Percentiles rank a stretch among this genome's conserved stretches.
phyloP scores from a whole-genome alignment of 768 basidiomycete species.

The Sarcodon aspratus region DNA sequence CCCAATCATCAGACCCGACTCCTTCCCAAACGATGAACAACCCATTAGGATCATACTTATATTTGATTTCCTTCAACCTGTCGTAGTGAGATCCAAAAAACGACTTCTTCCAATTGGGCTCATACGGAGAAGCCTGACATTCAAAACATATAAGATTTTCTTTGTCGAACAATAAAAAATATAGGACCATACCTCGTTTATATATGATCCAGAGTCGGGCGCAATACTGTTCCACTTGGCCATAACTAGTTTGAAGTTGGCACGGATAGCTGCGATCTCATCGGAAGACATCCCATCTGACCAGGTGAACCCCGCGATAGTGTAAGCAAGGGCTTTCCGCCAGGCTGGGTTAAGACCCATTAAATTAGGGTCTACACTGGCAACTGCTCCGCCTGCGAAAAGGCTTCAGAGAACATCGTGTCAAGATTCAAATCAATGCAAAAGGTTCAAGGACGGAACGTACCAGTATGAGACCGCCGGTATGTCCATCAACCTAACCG shows the following conservation, averaged over 20 bases:
- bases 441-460: neutral
- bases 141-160: neutral
- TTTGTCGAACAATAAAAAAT: neutral
- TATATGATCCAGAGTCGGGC: slow-evolving; percentile 27
- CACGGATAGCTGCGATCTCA: slow-evolving; percentile 9
- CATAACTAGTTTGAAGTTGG: slow-evolving; percentile 10
- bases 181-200: slow-evolving; percentile 30
- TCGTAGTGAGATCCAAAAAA: slow-evolving; percentile 32
- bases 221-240: slow-evolving; percentile 19
- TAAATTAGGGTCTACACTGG: slow-evolving; percentile 22
- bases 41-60: slow-evolving; percentile 28
- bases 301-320: slow-evolving; percentile 12
- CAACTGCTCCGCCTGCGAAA: slow-evolving; percentile 33
- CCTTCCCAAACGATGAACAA: slow-evolving; percentile 16
- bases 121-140: slow-evolving; percentile 29
- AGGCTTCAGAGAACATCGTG: slow-evolving; percentile 16
- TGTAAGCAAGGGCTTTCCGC: slow-evolving; percentile 24
- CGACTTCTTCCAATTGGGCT: slow-evolving; percentile 26
- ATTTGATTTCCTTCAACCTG: slow-evolving; percentile 29
- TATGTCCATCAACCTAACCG: slow-evolving; percentile 5
- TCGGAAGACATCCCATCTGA: slow-evolving; percentile 7
- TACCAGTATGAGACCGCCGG: slow-evolving; percentile 5
- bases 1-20: slow-evolving; percentile 42
- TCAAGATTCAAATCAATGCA: neutral
- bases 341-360: slow-evolving; percentile 37